Percentiles rank a stretch among this genome's conserved stretches.
phyloP scores from a whole-genome alignment of 2,329 filamentous ascomycete species.

The Pyrenochaeta sp. region DNA sequence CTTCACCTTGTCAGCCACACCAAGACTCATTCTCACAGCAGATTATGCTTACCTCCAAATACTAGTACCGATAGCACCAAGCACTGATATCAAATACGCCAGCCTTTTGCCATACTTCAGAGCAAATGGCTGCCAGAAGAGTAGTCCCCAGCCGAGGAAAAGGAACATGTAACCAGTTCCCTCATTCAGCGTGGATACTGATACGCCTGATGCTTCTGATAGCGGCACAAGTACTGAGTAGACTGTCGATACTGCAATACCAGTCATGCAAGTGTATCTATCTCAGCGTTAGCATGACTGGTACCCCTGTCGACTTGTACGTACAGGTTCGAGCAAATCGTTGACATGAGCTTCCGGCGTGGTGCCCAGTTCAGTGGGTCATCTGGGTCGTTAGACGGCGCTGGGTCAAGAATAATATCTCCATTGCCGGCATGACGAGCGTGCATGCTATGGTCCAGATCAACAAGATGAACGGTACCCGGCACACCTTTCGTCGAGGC shows the following conservation, averaged over 20 bases:
- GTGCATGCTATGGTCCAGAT: conserved; percentile 49
- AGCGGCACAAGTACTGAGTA: conserved; percentile 61
- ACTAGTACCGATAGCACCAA: conserved; percentile 50
- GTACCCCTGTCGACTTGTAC: neutral
- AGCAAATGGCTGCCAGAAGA: conserved; percentile 63
- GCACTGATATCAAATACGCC: conserved; percentile 56
- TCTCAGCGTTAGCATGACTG: conserved; percentile 39
- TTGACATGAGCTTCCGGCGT: conserved; percentile 33
- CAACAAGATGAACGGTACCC: conserved; percentile 55
- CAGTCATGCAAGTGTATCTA: conserved; percentile 60
- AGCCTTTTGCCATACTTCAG: conserved; percentile 62
- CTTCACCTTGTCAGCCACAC: conserved; percentile 42
- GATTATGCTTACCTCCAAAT: conserved; percentile 51
- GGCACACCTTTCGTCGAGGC: conserved; percentile 31
- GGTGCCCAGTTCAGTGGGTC: conserved; percentile 48
- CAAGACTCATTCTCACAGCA: neutral
- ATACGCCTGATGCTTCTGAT: conserved; percentile 57
- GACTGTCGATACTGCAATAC: conserved; percentile 59
- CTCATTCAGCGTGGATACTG: conserved; percentile 55
- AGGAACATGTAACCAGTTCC: conserved; percentile 64
- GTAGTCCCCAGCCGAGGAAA: conserved; percentile 60
- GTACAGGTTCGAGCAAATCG: conserved; percentile 34
- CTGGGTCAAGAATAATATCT: conserved; percentile 54
- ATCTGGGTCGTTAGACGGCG: conserved; percentile 45
- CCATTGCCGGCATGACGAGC: conserved; percentile 48